These are phyloP conservation scores for Magnaporthiopsis poae DNA, from an alignment of 2,329 filamentous ascomycete genomes.

Conservation along the genomic window DNA sequence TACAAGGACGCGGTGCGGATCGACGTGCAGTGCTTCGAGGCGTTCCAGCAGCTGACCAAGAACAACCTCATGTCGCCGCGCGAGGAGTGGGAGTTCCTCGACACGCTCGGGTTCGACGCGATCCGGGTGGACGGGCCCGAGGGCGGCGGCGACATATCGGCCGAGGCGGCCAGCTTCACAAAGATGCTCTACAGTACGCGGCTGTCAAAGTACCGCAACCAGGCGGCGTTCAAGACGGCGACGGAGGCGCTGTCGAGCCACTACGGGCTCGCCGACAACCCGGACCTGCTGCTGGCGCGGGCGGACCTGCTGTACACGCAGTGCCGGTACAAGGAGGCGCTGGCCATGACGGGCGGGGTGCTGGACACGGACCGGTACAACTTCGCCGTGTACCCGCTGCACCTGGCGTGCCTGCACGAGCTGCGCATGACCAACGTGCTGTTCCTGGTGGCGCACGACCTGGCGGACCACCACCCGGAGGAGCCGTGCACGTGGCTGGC, in stretches of 20 bases:
- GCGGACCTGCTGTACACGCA: slow-evolving; percentile 90
- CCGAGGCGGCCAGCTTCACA: slow-evolving; percentile 87
- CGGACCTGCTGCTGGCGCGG: slow-evolving; percentile 79
- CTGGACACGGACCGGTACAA: slow-evolving; percentile 79
- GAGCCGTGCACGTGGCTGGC: slow-evolving; percentile 90
- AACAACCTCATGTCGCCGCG: slow-evolving; percentile 84
- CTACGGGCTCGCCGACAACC: slow-evolving; percentile 76
- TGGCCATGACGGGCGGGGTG: slow-evolving; percentile 74
- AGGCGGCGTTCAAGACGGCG: slow-evolving; percentile 69
- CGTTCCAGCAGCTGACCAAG: slow-evolving; percentile 94
- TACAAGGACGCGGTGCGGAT: slow-evolving; percentile 96
- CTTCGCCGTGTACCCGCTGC: slow-evolving; percentile 78
- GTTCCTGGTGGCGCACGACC: slow-evolving; percentile 83
- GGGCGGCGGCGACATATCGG: slow-evolving; percentile 36
- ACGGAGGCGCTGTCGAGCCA: slow-evolving; percentile 88
- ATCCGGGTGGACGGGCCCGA: slow-evolving; percentile 53
- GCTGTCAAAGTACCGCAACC: slow-evolving; percentile 88
- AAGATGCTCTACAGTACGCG: slow-evolving; percentile 94
- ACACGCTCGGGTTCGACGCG: slow-evolving; percentile 81
- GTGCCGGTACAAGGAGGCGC: slow-evolving; percentile 80
- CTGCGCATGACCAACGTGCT: slow-evolving; percentile 77
- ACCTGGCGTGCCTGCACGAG: slow-evolving; percentile 84
- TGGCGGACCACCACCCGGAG: slow-evolving; percentile 82
- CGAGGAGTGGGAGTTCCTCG: slow-evolving; percentile 82
- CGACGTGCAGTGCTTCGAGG: slow-evolving; percentile 96